Percentiles rank a stretch among this genome's conserved stretches.
phyloP scores from a whole-genome alignment of 169 alveolate genomes.

The Hepatocystis sp. region DNA sequence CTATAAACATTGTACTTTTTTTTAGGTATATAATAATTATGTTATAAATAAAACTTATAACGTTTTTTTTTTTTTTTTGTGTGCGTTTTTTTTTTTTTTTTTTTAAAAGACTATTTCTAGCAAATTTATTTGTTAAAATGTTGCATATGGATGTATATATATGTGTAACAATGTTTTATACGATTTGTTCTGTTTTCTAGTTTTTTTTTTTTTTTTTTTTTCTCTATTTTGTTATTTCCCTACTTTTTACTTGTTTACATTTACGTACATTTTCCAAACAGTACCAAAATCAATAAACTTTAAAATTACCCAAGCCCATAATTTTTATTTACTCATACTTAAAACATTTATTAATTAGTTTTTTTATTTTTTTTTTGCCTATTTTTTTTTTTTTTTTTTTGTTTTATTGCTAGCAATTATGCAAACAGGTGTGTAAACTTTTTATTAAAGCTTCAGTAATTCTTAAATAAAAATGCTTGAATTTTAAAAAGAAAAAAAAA shows the following conservation, averaged over 20 bases:
- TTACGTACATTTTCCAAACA: not conserved
- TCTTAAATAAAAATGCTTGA: not conserved
- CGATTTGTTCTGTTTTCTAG: no score
- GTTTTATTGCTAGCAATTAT: constrained; percentile 12
- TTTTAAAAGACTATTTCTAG: constrained; percentile 5
- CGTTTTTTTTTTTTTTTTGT: not conserved
- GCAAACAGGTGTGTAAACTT: constrained; percentile 63
- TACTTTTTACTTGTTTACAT: no score
- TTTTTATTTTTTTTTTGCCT: not conserved
- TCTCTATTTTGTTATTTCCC: constrained; percentile 8
- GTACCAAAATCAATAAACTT: constrained; percentile 7
- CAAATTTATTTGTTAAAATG: constrained; percentile 12
- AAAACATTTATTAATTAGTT: not conserved
- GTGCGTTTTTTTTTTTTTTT: constrained; percentile 11
- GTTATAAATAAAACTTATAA: no score
- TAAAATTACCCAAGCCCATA: constrained; percentile 14
- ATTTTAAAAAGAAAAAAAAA: not conserved
- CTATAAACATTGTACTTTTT: no score
- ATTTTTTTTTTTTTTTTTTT: constrained; percentile 1
- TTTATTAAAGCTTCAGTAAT: not conserved
- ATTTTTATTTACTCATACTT: constrained; percentile 34
- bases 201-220: not conserved
- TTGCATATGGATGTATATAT: not conserved
- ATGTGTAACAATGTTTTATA: constrained; percentile 7
- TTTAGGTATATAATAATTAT: no score